Conservation (phyloP, 1,284 basidiomycete species). For the Neolentinus lepideus region DNA sequence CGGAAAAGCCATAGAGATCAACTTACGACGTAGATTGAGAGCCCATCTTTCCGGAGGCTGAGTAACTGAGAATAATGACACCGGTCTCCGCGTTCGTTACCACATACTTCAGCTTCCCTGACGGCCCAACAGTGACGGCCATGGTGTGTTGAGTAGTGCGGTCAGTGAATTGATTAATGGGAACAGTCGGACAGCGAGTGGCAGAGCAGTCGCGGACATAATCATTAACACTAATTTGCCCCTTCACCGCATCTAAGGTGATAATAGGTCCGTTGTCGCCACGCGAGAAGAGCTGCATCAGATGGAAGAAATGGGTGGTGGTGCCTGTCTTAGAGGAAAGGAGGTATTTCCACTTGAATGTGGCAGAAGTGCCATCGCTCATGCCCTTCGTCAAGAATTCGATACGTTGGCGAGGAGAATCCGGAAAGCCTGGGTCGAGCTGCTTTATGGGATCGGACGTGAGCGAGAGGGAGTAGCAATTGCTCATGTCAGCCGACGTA, state of each 20-base stretch:
- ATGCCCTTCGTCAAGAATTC: slow-evolving; percentile 13
- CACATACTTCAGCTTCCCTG: slow-evolving; percentile 9
- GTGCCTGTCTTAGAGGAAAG: slow-evolving; percentile 11
- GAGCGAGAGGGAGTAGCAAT: slow-evolving; percentile 16
- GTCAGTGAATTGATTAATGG: slow-evolving; percentile 8
- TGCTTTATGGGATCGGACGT: slow-evolving; percentile 8
- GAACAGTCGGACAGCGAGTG: slow-evolving; percentile 9
- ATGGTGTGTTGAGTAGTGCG: slow-evolving; percentile 12
- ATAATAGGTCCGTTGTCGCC: slow-evolving; percentile 8
- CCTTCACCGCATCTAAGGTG: slow-evolving; percentile 12
- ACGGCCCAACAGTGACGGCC: slow-evolving; percentile 8
- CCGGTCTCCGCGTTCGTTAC: slow-evolving; percentile 8
- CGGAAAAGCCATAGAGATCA: neutral
- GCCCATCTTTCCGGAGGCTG: slow-evolving; percentile 12
- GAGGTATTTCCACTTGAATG: slow-evolving; percentile 16
- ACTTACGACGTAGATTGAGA: neutral
- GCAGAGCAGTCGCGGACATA: slow-evolving; percentile 6
- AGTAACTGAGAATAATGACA: slow-evolving; percentile 10
- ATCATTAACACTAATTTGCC: slow-evolving; percentile 8
- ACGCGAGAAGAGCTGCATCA: slow-evolving; percentile 14
- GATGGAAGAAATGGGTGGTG: slow-evolving; percentile 15
- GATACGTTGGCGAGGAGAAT: slow-evolving; percentile 16
- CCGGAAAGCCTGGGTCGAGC: slow-evolving; percentile 14
- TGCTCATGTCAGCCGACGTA: slow-evolving; percentile 7
- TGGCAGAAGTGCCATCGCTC: slow-evolving; percentile 8